These are phyloP conservation scores for Lactuca sativa DNA, from an alignment of 129 eudicot genomes.

Conservation along the genomic window DNA sequence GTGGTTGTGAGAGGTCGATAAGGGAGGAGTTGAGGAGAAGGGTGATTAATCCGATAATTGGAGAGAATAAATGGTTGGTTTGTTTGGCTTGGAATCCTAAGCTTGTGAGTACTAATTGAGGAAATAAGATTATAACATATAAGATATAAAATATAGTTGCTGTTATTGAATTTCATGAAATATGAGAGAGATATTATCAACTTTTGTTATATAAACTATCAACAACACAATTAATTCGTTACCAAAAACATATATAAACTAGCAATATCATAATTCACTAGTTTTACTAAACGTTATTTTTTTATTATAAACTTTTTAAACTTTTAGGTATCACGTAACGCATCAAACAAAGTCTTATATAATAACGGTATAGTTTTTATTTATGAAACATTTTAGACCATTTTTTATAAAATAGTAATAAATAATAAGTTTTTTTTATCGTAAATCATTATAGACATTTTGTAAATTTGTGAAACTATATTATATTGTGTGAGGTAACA, in stretches of 20 bases:
- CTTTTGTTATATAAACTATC: neutral
- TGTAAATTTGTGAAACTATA: no score
- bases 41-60: constrained; percentile 47
- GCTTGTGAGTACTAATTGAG: constrained; percentile 40
- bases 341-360: no score
- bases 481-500: no score
- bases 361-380: no score
- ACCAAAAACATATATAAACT: neutral
- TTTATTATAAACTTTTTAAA: no score
- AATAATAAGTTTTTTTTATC: no score
- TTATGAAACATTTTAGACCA: no score
- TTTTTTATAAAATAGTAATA: no score
- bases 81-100: constrained; percentile 44
- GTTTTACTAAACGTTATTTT: no score
- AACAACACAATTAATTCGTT: neutral
- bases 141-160: neutral
- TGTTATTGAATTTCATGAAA: neutral
- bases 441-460: no score
- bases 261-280: no score
- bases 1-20: constrained; percentile 23
- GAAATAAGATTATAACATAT: neutral
- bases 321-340: no score
- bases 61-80: constrained; percentile 46
- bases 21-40: constrained; percentile 43
- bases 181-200: neutral